phyloP scores from a whole-genome alignment of 2,329 filamentous ascomycete species.

The Pseudogymnoascus sp. region DNA sequence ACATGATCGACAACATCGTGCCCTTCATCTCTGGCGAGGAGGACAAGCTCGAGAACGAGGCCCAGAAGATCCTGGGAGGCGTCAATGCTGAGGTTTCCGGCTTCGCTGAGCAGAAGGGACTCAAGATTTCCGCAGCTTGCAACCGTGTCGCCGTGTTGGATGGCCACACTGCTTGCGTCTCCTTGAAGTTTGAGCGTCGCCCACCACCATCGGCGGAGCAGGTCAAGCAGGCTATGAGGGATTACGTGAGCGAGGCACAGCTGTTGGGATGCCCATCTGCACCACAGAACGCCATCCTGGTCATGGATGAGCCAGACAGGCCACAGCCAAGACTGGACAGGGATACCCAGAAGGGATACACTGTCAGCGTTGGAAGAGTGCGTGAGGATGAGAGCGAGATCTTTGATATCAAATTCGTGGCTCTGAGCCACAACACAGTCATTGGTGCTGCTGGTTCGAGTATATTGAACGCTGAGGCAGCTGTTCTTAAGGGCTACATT shows the following conservation, averaged over 20 bases:
- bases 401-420: conserved; percentile 92
- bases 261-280: conserved; percentile 79
- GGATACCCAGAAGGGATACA: conserved; percentile 76
- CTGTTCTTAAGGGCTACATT: conserved; percentile 78
- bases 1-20: conserved; percentile 92
- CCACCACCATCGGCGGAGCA: conserved; percentile 66
- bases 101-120: conserved; percentile 63
- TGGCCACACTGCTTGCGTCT: conserved; percentile 92
- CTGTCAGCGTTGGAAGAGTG: conserved; percentile 80
- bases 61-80: conserved; percentile 81
- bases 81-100: conserved; percentile 64
- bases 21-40: conserved; percentile 91
- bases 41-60: conserved; percentile 91
- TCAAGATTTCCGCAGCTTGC: conserved; percentile 79
- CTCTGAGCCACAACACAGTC: conserved; percentile 83
- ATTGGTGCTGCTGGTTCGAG: conserved; percentile 95
- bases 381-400: conserved; percentile 79
- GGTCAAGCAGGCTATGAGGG: conserved; percentile 69
- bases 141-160: conserved; percentile 93
- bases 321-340: conserved; percentile 88
- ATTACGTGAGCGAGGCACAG: conserved; percentile 76
- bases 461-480: conserved; percentile 88
- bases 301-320: conserved; percentile 82
- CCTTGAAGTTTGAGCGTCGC: conserved; percentile 67
- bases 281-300: conserved; percentile 69